Evolutionary conservation across 2,329 filamentous ascomycete genomes (phyloP).

Genomic region (Colletotrichum chlorophyti): DNA sequence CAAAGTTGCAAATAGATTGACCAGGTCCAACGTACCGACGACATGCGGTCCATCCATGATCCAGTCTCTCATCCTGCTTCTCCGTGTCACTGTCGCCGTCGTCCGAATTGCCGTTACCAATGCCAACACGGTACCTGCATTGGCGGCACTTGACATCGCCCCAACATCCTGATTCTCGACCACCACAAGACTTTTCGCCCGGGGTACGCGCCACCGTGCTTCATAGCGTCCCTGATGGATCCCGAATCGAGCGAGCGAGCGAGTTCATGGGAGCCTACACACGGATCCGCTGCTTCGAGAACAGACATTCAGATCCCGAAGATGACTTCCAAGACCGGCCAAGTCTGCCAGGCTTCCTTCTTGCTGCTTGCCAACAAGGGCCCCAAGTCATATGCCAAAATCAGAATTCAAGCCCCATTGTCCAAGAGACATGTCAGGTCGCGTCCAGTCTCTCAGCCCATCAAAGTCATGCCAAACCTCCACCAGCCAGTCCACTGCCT

Average conservation of each 20-base stretch:
- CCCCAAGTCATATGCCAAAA: too few species aligned
- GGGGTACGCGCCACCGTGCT: too few species aligned
- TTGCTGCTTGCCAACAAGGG: background rate
- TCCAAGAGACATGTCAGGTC: too few species aligned
- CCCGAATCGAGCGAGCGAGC: background rate
- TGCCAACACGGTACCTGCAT: background rate
- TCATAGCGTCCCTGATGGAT: too few species aligned
- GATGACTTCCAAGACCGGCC: conserved; percentile 3
- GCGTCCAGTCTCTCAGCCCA: background rate
- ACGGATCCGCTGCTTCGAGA: conserved; percentile 19
- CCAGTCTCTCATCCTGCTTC: too few species aligned
- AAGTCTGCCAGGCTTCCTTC: conserved; percentile 8
- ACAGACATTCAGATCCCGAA: background rate
- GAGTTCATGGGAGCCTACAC: background rate
- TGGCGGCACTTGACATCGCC: background rate
- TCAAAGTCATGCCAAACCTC: background rate
- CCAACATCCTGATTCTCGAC: background rate
- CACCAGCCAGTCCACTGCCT: background rate
- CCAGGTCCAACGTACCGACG: background rate
- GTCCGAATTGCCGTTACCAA: background rate
- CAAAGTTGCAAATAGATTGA: conserved; percentile 24
- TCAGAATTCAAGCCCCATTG: too few species aligned
- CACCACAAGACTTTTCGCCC: too few species aligned
- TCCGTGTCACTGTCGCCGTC: background rate
- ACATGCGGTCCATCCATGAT: too few species aligned